Percentiles rank a stretch among this genome's conserved stretches.
These are phyloP conservation scores for Skeletonema menzelii DNA, from an alignment of 108 stramenopile species.

Conservation along the genomic window DNA sequence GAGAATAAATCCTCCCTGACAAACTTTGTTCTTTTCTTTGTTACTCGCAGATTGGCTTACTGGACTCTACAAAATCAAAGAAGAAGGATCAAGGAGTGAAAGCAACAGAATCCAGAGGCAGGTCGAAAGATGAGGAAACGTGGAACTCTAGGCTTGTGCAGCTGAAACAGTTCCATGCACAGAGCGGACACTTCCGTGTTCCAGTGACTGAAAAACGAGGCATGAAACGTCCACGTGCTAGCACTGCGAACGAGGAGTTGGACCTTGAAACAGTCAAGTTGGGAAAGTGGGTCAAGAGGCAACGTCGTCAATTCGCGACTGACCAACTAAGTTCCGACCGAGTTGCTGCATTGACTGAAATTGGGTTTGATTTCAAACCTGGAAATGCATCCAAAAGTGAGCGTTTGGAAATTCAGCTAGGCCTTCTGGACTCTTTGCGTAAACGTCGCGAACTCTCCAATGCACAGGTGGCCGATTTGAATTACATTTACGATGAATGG, in stretches of 20 bases:
- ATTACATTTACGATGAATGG: slow-evolving; percentile 26
- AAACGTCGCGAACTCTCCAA: slow-evolving; percentile 19
- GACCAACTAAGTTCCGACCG: slow-evolving; percentile 9
- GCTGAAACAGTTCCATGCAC: slow-evolving; percentile 13
- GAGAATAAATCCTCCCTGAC: not conserved
- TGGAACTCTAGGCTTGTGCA: slow-evolving; percentile 14
- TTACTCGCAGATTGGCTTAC: slow-evolving; percentile 10
- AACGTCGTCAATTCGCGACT: slow-evolving; percentile 9
- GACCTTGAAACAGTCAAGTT: slow-evolving; percentile 12
- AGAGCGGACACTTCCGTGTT: slow-evolving; percentile 17
- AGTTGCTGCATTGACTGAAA: slow-evolving; percentile 4
- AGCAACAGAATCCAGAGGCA: not conserved
- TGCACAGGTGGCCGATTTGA: slow-evolving; percentile 18
- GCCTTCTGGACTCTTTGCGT: slow-evolving; percentile 14
- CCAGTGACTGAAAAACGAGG: slow-evolving; percentile 5
- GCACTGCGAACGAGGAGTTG: not conserved
- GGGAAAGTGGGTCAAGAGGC: slow-evolving; percentile 25
- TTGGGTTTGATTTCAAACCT: slow-evolving; percentile 25
- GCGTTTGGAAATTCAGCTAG: slow-evolving; percentile 6
- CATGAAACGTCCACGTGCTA: slow-evolving; percentile 14
- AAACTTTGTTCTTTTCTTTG: not conserved
- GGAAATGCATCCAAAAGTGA: slow-evolving; percentile 17
- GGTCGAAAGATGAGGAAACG: slow-evolving; percentile 7
- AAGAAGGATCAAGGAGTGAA: not conserved
- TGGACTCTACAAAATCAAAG: not conserved